Evolutionary conservation across 805 yeast species (phyloP).

Genomic region (Candida easanensis): DNA sequence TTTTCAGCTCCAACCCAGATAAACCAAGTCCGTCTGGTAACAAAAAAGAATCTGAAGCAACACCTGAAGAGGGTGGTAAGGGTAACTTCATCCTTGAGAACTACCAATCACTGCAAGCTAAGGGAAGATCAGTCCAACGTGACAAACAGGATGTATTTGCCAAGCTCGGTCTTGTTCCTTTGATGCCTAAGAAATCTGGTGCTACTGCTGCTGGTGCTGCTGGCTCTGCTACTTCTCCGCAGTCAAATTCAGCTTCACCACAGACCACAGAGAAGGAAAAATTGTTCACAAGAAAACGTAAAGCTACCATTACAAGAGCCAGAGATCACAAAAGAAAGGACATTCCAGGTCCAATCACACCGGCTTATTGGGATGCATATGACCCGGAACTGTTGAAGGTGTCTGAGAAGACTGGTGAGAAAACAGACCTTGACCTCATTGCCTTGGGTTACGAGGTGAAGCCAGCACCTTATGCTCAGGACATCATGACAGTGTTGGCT

Average conservation of each 20-base stretch:
- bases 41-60: too few species aligned
- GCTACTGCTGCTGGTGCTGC: too few species aligned
- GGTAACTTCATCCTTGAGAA: slow-evolving; percentile 20
- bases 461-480: slow-evolving; percentile 26
- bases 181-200: slow-evolving; percentile 11
- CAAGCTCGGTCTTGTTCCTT: slow-evolving; percentile 13
- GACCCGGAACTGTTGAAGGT: slow-evolving; percentile 10
- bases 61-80: too few species aligned
- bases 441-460: slow-evolving; percentile 26
- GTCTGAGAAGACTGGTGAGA: slow-evolving; percentile 1
- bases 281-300: slow-evolving; percentile 2
- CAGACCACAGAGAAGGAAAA: background rate
- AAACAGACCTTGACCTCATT: slow-evolving; percentile 11
- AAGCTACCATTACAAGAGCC: slow-evolving; percentile 11
- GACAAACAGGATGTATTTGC: slow-evolving; percentile 15
- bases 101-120: slow-evolving; percentile 18
- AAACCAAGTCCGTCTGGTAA: background rate
- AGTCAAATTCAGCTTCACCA: background rate
- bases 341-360: slow-evolving; percentile 24
- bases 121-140: slow-evolving; percentile 23
- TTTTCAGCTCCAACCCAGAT: background rate
- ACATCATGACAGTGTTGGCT: slow-evolving; percentile 21
- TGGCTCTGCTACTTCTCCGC: background rate
- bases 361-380: slow-evolving; percentile 16
- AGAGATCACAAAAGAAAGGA: slow-evolving; percentile 20